Conservation (phyloP, 441 rosid genomes). For the Raphanus hybrid region DNA sequence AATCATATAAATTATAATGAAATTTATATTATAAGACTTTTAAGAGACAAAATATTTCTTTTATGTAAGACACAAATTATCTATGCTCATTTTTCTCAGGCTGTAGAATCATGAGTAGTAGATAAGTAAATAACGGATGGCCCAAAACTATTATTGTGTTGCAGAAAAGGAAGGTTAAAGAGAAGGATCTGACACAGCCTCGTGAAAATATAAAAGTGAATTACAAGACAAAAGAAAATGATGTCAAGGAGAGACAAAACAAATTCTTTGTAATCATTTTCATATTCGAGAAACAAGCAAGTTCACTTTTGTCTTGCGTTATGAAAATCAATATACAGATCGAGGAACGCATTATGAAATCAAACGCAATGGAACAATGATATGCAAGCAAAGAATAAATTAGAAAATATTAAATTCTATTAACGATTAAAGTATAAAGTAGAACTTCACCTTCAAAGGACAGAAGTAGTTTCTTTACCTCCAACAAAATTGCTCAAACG, state of each 20-base stretch:
- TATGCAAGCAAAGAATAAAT: not conserved
- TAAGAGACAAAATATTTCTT: not conserved
- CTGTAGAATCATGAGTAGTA: not conserved
- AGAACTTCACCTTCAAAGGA: constrained; percentile 31
- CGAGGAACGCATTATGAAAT: constrained; percentile 20
- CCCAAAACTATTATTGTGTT: not conserved
- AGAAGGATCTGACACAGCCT: constrained; percentile 65
- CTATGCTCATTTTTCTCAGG: not conserved
- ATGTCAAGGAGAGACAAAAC: constrained; percentile 51
- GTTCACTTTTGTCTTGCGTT: not conserved
- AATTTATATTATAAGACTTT: not conserved
- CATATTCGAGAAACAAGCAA: not conserved
- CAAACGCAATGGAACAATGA: constrained; percentile 7
- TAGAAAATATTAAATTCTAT: not conserved
- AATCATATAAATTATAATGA: not conserved
- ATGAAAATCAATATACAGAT: constrained; percentile 40
- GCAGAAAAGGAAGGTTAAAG: constrained; percentile 29
- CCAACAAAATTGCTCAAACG: constrained; percentile 16
- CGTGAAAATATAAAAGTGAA: constrained; percentile 58
- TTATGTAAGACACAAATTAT: not conserved
- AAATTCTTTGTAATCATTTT: not conserved
- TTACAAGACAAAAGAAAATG: constrained; percentile 59
- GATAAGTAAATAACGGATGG: not conserved
- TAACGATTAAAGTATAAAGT: constrained; percentile 5
- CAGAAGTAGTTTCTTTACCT: constrained; percentile 14